Conservation (phyloP, 768 basidiomycete genomes). For the Infundibulicybe gibba region DNA sequence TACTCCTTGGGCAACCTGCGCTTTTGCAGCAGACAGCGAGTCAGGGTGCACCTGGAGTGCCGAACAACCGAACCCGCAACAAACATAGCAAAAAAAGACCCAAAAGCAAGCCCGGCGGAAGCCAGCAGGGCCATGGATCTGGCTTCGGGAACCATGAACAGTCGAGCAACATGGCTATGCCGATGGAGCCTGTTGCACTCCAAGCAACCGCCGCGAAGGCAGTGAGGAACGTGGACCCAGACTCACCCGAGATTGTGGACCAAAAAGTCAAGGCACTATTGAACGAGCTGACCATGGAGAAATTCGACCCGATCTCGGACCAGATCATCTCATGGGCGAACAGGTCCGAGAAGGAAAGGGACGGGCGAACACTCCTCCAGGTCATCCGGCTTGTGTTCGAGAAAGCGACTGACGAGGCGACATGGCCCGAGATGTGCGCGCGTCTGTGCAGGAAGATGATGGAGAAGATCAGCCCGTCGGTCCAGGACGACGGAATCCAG, state of each 20-base stretch:
- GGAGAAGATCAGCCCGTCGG: constrained; percentile 85
- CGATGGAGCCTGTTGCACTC: constrained; percentile 68
- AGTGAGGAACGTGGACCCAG: constrained; percentile 40
- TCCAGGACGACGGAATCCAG: constrained; percentile 86
- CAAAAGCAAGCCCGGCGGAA: constrained; percentile 36
- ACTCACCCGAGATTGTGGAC: constrained; percentile 84
- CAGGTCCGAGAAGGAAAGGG: constrained; percentile 87
- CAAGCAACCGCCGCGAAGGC: constrained; percentile 61
- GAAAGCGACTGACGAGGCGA: constrained; percentile 94
- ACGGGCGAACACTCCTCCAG: constrained; percentile 91
- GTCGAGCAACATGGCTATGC: constrained; percentile 18
- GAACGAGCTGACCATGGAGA: constrained; percentile 96
- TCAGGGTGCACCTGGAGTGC: constrained; percentile 53
- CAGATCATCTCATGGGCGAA: constrained; percentile 97
- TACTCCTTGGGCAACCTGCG: constrained; percentile 50
- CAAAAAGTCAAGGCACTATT: constrained; percentile 89
- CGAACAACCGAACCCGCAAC: constrained; percentile 65
- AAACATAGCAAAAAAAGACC: constrained; percentile 85
- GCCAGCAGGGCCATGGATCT: constrained; percentile 34
- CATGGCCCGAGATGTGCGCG: constrained; percentile 98
- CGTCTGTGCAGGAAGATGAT: constrained; percentile 93
- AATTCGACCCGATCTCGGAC: constrained; percentile 92
- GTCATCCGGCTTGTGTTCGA: constrained; percentile 97
- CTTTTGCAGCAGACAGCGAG: constrained; percentile 69
- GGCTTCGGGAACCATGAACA: constrained; percentile 26